Conservation (phyloP, 1,284 basidiomycete genomes). For the Cryptococcus sp. region DNA sequence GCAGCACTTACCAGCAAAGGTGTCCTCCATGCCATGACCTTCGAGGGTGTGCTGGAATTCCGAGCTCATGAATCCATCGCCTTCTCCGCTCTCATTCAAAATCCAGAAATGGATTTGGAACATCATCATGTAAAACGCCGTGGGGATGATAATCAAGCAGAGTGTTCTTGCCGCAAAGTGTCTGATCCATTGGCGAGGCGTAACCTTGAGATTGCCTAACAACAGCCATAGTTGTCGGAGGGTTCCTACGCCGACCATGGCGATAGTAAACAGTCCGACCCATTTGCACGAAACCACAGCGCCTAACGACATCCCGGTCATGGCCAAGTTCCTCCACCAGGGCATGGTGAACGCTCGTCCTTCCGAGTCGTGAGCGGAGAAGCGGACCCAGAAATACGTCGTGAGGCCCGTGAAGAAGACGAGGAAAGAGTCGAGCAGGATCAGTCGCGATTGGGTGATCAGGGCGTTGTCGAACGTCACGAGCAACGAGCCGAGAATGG, state of each 20-base stretch:
- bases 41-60: constrained; percentile 95
- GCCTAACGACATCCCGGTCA: constrained; percentile 86
- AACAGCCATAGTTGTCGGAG: constrained; percentile 86
- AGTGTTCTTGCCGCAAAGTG: constrained; percentile 88
- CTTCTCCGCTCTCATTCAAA: constrained; percentile 85
- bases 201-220: constrained; percentile 80
- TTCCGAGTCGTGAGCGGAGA: constrained; percentile 79
- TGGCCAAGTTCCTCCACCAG: constrained; percentile 93
- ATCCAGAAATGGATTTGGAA: constrained; percentile 94
- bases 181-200: constrained; percentile 70
- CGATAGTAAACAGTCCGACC: constrained; percentile 99
- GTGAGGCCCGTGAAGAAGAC: constrained; percentile 96
- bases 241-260: constrained; percentile 84
- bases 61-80: constrained; percentile 98
- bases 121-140: constrained; percentile 90
- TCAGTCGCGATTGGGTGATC: constrained; percentile 91
- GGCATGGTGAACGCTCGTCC: constrained; percentile 69
- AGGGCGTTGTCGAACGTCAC: constrained; percentile 96
- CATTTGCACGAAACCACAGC: constrained; percentile 94
- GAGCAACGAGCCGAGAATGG: constrained; percentile 84
- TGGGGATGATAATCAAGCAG: constrained; percentile 82
- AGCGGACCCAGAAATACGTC: constrained; percentile 81
- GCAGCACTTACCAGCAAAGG: constrained; percentile 70
- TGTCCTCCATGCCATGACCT: constrained; percentile 90
- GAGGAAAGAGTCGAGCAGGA: constrained; percentile 94